A percentile compares a stretch with the other conserved stretches of the same genome.
Conservation (phyloP, 768 basidiomycete genomes). For the Daedaleopsis nitida region DNA sequence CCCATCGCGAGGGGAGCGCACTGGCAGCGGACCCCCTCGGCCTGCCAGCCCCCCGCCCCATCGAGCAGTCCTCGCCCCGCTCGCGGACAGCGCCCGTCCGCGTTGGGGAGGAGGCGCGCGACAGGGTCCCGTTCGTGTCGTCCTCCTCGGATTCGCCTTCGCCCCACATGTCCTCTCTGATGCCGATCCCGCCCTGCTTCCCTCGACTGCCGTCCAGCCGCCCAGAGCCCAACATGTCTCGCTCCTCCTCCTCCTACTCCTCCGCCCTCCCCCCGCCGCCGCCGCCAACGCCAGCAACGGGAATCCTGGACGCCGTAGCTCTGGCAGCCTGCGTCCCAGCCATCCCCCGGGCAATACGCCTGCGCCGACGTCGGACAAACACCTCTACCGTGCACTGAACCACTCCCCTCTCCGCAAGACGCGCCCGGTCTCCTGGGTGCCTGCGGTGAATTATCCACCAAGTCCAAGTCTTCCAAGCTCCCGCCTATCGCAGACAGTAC, state of each 20-base stretch:
- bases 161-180: slow-evolving; percentile 5
- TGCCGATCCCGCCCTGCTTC: slow-evolving; percentile 17
- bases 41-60: slow-evolving; percentile 9
- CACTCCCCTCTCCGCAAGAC: background rate
- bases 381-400: background rate
- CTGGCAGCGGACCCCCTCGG: background rate
- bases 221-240: background rate
- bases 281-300: background rate
- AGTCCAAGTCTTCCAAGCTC: slow-evolving; percentile 4
- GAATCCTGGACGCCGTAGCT: background rate
- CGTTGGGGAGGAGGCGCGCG: slow-evolving; percentile 4
- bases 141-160: slow-evolving; percentile 13
- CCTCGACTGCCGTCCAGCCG: background rate
- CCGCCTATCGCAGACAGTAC: slow-evolving; percentile 6
- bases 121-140: background rate
- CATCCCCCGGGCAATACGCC: background rate
- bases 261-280: background rate
- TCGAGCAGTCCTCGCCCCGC: slow-evolving; percentile 7
- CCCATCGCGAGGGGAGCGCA: slow-evolving; percentile 21
- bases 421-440: slow-evolving; percentile 6
- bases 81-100: too few species aligned
- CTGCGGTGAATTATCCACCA: background rate
- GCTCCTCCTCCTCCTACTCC: background rate
- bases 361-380: background rate
- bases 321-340: too few species aligned